Percentiles rank a stretch among this genome's conserved stretches.
Conservation (phyloP, 495 filamentous ascomycete genomes). For the Aspergillus avenaceus region DNA sequence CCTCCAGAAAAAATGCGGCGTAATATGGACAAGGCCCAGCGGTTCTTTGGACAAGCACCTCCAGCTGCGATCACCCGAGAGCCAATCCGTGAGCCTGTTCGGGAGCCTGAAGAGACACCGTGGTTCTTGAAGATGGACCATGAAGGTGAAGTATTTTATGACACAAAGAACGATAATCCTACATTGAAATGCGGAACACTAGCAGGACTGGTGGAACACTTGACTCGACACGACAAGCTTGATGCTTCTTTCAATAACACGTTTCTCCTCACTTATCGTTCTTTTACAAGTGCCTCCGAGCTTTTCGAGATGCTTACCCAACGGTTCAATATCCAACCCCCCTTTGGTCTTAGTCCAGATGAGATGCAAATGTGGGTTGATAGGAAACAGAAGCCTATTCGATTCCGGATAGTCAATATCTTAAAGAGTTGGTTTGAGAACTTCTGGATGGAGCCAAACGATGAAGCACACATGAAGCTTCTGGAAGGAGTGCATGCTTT, state of each 20-base stretch:
- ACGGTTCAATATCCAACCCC: constrained; percentile 88
- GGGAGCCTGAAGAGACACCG: constrained; percentile 68
- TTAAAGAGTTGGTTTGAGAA: constrained; percentile 97
- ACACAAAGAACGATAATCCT: constrained; percentile 68
- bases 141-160: constrained; percentile 86
- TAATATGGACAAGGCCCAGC: constrained; percentile 76
- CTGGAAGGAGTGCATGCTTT: constrained; percentile 87
- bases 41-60: constrained; percentile 86
- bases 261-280: constrained; percentile 93
- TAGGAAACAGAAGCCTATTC: constrained; percentile 90
- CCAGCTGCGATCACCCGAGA: constrained; percentile 44
- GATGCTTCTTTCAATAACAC: constrained; percentile 97
- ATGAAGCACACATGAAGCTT: constrained; percentile 75
- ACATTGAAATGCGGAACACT: constrained; percentile 84
- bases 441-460: constrained; percentile 96
- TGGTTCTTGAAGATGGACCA: constrained; percentile 83
- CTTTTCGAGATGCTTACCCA: constrained; percentile 89
- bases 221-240: constrained; percentile 91
- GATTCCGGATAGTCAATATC: constrained; percentile 95
- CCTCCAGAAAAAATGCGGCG: constrained; percentile 58
- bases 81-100: constrained; percentile 41
- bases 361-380: constrained; percentile 89
- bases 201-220: constrained; percentile 86
- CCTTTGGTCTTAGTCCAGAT: constrained; percentile 67
- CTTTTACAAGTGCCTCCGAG: constrained; percentile 86